Base-by-base conservation (phyloP, 1,139 yeast species). In the Yamadazyma blattariae region DNA sequence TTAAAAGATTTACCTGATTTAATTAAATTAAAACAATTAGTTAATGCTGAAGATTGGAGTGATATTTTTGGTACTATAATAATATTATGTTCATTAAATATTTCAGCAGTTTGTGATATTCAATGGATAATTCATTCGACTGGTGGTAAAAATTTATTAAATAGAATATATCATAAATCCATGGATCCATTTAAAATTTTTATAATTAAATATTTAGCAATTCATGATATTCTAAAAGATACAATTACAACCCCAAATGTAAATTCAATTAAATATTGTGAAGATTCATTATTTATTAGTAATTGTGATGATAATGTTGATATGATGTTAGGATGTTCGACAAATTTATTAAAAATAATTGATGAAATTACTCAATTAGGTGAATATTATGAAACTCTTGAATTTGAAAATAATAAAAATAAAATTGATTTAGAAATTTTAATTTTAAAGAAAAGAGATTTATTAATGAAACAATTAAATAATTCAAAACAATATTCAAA, bases 141-240 rank as follows among this genome's bases (percentile, higher is more conserved):
- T 41, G 63, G 64, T 15, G 68, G 67, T 1, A 64, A 62, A 38
- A 51, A 48, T 20, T 54, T 61, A 24, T 39, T 64, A 16, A 28
- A 35, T 26, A 27, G 33, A 9, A 20, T 37, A 17, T 5, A 7
- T 2, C 11, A 18, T 13, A 16, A 27, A 11, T 8, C 32, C 4
- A 25, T 34, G 21, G 41, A 42, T 29, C 47, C 48, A 2, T 45
- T 45, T 26, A 54, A 50, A 29, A 54, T 53, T n/a, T 64, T 64
- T 38, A 61, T 64, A 35, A 51, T 59, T 7, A 37, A 65, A 22
- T 64, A 63, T 39, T 59, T 65, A 39, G 52, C 62, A 6, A 50
- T 63, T 15, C 71, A 65, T 43, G 71, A 65, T 37, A 62, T 65
- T 2, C 60, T 65, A 65, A 65, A 68, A 8, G 66, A 63, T 36